A percentile compares a stretch with the other conserved stretches of the same genome.
phyloP scores from a whole-genome alignment of 2,329 filamentous ascomycete genomes.

The Pseudogymnoascus sp. region DNA sequence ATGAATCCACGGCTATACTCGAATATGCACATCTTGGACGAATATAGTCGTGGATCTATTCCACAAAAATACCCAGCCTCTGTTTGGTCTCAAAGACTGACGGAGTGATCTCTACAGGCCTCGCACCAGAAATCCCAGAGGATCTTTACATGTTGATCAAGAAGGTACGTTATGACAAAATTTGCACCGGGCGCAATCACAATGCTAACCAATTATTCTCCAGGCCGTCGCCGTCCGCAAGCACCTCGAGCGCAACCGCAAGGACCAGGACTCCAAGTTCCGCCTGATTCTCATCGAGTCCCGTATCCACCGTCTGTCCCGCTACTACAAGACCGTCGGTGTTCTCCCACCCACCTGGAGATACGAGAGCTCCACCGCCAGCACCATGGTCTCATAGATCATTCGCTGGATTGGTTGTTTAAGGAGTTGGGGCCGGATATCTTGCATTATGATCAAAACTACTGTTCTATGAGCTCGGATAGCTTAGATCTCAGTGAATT shows the following conservation, averaged over 20 bases:
- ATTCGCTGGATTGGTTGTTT: slow-evolving; percentile 17
- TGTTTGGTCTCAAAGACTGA: slow-evolving; percentile 80
- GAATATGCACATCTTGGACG: slow-evolving; percentile 19
- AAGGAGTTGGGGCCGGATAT: slow-evolving; percentile 26
- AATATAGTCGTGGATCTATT: slow-evolving; percentile 12
- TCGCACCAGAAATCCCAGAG: slow-evolving; percentile 97
- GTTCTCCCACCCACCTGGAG: slow-evolving; percentile 88
- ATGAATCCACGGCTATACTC: slow-evolving; percentile 17
- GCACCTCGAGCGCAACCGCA: slow-evolving; percentile 99
- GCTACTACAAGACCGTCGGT: slow-evolving; percentile 98
- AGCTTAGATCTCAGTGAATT: slow-evolving; percentile 10
- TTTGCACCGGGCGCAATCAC: slow-evolving; percentile 18
- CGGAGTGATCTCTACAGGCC: slow-evolving; percentile 90
- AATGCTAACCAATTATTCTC: neutral
- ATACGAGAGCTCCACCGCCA: slow-evolving; percentile 96
- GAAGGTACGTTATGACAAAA: slow-evolving; percentile 59
- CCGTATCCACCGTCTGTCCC: slow-evolving; percentile 97
- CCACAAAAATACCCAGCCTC: slow-evolving; percentile 53
- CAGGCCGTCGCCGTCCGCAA: slow-evolving; percentile 97
- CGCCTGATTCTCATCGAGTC: slow-evolving; percentile 99
- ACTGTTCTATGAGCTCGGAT: slow-evolving; percentile 8
- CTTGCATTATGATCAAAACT: slow-evolving; percentile 22
- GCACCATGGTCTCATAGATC: slow-evolving; percentile 82
- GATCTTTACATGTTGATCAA: slow-evolving; percentile 99
- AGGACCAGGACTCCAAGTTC: slow-evolving; percentile 99